Base-by-base conservation (phyloP, 2,329 filamentous ascomycete genomes). In the Colletotrichum tropicale region DNA sequence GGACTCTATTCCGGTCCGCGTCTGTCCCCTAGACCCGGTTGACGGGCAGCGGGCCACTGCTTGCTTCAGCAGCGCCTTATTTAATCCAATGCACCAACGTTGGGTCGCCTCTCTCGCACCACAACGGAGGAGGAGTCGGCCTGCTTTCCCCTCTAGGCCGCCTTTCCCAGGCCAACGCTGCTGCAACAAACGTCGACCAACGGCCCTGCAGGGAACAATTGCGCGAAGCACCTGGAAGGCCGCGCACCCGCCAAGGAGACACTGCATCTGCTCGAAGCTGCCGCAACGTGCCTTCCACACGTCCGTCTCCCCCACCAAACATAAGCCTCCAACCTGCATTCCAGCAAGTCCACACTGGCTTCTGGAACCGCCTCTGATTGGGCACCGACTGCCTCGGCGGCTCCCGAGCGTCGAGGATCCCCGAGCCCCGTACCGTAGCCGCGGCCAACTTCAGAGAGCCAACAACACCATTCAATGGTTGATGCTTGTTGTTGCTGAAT, bases 341-440 rank as follows among this genome's bases (percentile, higher is more conserved):
- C 73, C 32, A 34, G 36, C 64, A 64, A 56, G 72, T 62, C 72
- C 69, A 66, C 69, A 56, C 62, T 36, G 36, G 76, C 76, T 76
- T 71, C 77, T 78, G 77, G 77, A 76, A 79, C 77, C 76, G 66
- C 61, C 66, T 71, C 74, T 82, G 78, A 82, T 83, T 83, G 82
- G 82, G 77, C 56, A 66, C 62, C 70, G 75, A 75, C 76, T 58
- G 76, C 75, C 75, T 79, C 80, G 78, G 80, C 79, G 80, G 77
- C 79, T 80, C 77, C 70, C 81, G 80, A 71, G 64, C 66, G 34
- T 69, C 48, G 61, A 71, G 65, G 64, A 69, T 65, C 74, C 68
- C 66, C 32, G 64, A 67, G 36, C 21, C 26, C 55, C 55, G 43
- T 52, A 76, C 79, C 60, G 71, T 74, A 67, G 66, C 79, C 70